phyloP scores from a whole-genome alignment of 768 basidiomycete genomes.

The Neoboletus subvelutipes region DNA sequence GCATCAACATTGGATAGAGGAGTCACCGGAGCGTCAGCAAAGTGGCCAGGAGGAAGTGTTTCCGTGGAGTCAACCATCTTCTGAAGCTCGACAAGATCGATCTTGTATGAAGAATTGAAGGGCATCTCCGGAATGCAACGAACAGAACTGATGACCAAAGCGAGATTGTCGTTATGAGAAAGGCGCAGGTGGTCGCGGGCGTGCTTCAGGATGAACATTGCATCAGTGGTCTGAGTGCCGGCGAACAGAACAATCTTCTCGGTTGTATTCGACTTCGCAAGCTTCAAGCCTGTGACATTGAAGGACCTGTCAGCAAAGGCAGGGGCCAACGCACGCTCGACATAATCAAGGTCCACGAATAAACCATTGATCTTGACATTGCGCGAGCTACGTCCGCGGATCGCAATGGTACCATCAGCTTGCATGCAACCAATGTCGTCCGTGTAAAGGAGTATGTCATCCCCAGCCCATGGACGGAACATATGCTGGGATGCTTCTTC shows the following conservation, averaged over 20 bases:
- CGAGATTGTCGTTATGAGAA: constrained; percentile 6
- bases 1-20: constrained; percentile 20
- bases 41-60: constrained; percentile 1
- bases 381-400: constrained; percentile 16
- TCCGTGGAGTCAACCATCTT: constrained; percentile 12
- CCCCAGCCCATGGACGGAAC: constrained; percentile 16
- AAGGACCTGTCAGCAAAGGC: constrained; percentile 10
- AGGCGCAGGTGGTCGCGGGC: constrained; percentile 12
- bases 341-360: constrained; percentile 17
- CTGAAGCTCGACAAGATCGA: constrained; percentile 13
- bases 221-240: constrained; percentile 7
- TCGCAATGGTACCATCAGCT: constrained; percentile 12
- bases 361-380: constrained; percentile 17
- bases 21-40: constrained; percentile 9
- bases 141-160: constrained; percentile 9
- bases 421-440: constrained; percentile 19
- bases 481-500: constrained; percentile 14
- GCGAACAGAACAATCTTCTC: constrained; percentile 8
- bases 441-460: constrained; percentile 14
- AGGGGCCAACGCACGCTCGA: constrained; percentile 17
- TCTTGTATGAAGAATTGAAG: constrained; percentile 18
- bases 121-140: constrained; percentile 16
- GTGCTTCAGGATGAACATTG: constrained; percentile 11
- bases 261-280: constrained; percentile 11
- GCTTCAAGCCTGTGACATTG: constrained; percentile 10